Base-by-base conservation (phyloP, 2,329 filamentous ascomycete genomes). In the Trichophyton simii region DNA sequence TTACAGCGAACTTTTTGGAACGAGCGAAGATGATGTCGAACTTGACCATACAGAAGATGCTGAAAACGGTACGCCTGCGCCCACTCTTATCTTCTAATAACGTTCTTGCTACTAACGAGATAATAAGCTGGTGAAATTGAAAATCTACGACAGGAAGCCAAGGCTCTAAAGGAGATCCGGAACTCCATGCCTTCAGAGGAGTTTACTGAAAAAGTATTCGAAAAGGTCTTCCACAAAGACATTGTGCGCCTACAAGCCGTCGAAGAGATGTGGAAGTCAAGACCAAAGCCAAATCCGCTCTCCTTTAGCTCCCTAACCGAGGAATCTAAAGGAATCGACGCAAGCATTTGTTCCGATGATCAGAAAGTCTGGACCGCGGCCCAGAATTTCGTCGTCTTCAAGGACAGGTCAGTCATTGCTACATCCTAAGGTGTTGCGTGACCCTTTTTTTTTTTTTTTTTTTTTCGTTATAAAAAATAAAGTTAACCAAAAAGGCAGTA, bases 181-280 rank as follows among this genome's bases (percentile, higher is more conserved):
- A 81, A 87, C 64, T 85, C 90, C 0, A 87, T 95, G 71, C 91
- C 89, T 36, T 91, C 86, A 0, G 77, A 83, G 0, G 81, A 87
- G 3, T 97, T 97, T 68, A 79, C 87, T 0, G 80, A 85, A 65
- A 82, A 88, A 69, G 83, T 99, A 0, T 97, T 97, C 70, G 83
- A 95, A 70, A 99, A 97, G 72, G 91, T 97, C 2, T 99, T 94
- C 75, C 83, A 85, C 64, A 80, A 87, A 58, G 94, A 99, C 69
- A 88, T 99, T 60, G 80, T 87, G 65, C 84, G 94, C 15, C 73
- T 99, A 61, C 82, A 86, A 46, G 88, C 87, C 13, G 95, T 96
- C 83, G 87, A 94, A 70, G 92, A 95, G 65, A 95, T 97, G 90
- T 99, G 94, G 94, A 95, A 91, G 74, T 85, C 83, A 3, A 83